Evolutionary conservation across 2,329 filamentous ascomycete genomes (phyloP).

Genomic region (Calonectria pauciramosa): DNA sequence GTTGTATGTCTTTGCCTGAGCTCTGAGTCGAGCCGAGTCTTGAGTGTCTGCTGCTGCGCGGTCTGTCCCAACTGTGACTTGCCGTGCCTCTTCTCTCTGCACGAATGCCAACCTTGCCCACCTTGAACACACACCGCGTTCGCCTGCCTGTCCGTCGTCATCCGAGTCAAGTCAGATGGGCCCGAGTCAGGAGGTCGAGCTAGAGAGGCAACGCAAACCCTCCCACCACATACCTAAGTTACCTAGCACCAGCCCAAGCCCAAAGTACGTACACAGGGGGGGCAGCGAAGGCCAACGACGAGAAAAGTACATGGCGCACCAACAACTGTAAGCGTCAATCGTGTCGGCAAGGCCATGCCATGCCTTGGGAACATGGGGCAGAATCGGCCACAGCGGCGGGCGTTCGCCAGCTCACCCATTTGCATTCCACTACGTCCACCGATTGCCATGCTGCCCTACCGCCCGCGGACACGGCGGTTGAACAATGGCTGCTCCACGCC

Average conservation of each 20-base stretch:
- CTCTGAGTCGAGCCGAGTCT: conserved; percentile 19
- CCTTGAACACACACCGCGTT: conserved; percentile 37
- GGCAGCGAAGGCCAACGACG: not conserved
- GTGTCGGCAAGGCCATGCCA: conserved; percentile 3
- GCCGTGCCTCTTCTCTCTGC: not conserved
- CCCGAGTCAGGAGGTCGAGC: conserved; percentile 44
- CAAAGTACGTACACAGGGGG: not conserved
- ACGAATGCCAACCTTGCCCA: conserved; percentile 22
- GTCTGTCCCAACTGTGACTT: not conserved
- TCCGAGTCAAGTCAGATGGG: conserved; percentile 48
- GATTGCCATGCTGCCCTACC: conserved; percentile 5
- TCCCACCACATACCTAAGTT: conserved; percentile 17
- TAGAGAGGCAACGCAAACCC: conserved; percentile 21
- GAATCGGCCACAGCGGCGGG: conserved; percentile 32
- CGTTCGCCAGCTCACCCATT: conserved; percentile 12
- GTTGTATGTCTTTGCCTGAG: conserved; percentile 16
- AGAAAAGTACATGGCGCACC: conserved; percentile 20
- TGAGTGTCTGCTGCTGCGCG: conserved; percentile 2
- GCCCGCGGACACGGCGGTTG: conserved; percentile 27
- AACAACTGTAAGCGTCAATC: conserved; percentile 14
- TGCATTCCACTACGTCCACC: conserved; percentile 1
- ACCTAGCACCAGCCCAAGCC: conserved; percentile 6
- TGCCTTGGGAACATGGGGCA: conserved; percentile 1
- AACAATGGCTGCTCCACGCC: conserved; percentile 23
- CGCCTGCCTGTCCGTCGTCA: conserved; percentile 38